Conservation (phyloP, 768 basidiomycete species). For the Psilocybe sp. region DNA sequence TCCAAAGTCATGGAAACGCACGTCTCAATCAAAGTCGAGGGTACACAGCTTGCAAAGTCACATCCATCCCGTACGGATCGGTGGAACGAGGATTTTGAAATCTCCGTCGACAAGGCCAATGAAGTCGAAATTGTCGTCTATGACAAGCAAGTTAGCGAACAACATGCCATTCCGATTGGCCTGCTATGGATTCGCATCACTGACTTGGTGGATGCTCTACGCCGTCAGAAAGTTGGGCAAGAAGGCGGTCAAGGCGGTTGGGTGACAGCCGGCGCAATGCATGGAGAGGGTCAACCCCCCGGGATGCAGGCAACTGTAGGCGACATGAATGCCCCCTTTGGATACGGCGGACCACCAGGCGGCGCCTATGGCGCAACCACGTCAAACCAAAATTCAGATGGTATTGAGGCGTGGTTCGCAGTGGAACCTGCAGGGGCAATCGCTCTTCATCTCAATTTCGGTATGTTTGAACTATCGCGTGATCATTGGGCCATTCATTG, state of each 20-base stretch:
- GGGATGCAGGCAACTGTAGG: conserved; percentile 31
- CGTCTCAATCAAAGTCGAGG: conserved; percentile 95
- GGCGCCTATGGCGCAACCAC: conserved; percentile 30
- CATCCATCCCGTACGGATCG: conserved; percentile 92
- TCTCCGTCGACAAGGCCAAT: conserved; percentile 95
- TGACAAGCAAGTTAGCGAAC: conserved; percentile 84
- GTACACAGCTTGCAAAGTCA: conserved; percentile 87
- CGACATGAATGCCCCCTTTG: conserved; percentile 49
- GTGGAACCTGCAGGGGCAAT: conserved; percentile 98
- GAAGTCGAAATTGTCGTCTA: conserved; percentile 97
- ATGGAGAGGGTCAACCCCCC: conserved; percentile 46
- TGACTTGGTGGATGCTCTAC: conserved; percentile 89
- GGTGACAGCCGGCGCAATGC: conserved; percentile 94
- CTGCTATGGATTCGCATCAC: conserved; percentile 92
- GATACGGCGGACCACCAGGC: conserved; percentile 41
- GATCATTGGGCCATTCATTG: conserved; percentile 5
- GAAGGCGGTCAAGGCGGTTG: conserved; percentile 85
- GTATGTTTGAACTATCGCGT: conserved; percentile 45
- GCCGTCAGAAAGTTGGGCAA: conserved; percentile 87
- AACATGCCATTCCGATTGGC: conserved; percentile 85
- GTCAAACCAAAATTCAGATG: conserved; percentile 53
- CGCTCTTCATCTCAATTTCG: conserved; percentile 84
- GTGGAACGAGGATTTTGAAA: conserved; percentile 98
- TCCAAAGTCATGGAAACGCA: conserved; percentile 83
- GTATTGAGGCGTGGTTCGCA: conserved; percentile 95